phyloP scores from a whole-genome alignment of 2,329 filamentous ascomycete species.

The Colletotrichum sublineola region DNA sequence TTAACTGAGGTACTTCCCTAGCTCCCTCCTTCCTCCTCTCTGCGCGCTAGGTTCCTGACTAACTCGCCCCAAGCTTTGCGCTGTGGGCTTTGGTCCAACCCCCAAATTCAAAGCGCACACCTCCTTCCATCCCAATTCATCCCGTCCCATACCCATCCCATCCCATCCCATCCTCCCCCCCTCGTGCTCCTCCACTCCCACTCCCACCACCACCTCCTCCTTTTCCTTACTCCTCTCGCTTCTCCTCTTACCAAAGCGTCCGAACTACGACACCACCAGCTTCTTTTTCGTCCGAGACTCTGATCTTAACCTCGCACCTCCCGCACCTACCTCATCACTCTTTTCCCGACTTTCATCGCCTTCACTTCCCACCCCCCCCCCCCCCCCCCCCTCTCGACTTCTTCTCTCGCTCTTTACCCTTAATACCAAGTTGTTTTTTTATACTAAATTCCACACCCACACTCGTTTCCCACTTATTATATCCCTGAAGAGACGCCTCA shows the following conservation, averaged over 20 bases:
- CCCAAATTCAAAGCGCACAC: slow-evolving; percentile 34
- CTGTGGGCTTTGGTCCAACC: slow-evolving; percentile 25
- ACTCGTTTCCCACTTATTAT: slow-evolving; percentile 38
- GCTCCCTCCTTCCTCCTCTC: slow-evolving; percentile 22
- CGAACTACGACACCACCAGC: slow-evolving; percentile 30
- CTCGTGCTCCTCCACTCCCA: slow-evolving; percentile 19
- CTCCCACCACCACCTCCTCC: background rate
- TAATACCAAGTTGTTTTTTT: slow-evolving; percentile 22
- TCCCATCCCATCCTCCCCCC: background rate
- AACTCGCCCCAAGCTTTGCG: slow-evolving; percentile 38
- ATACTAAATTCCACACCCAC: slow-evolving; percentile 28
- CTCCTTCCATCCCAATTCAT: slow-evolving; percentile 1
- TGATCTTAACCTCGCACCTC: slow-evolving; percentile 24
- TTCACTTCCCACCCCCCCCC: slow-evolving; percentile 3
- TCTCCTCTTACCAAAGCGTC: slow-evolving; percentile 37
- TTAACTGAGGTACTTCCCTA: slow-evolving; percentile 10
- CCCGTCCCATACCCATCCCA: slow-evolving; percentile 5
- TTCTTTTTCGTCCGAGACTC: slow-evolving; percentile 33
- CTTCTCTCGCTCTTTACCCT: slow-evolving; percentile 7
- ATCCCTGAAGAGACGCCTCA: slow-evolving; percentile 23
- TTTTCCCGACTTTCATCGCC: slow-evolving; percentile 19
- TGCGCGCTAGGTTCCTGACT: slow-evolving; percentile 42
- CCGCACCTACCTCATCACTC: slow-evolving; percentile 22
- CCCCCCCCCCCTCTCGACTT: background rate
- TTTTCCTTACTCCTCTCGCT: slow-evolving; percentile 21